These are phyloP conservation scores for Otatea glauca DNA, from an alignment of 176 grass and related monocot species.

Conservation along the genomic window DNA sequence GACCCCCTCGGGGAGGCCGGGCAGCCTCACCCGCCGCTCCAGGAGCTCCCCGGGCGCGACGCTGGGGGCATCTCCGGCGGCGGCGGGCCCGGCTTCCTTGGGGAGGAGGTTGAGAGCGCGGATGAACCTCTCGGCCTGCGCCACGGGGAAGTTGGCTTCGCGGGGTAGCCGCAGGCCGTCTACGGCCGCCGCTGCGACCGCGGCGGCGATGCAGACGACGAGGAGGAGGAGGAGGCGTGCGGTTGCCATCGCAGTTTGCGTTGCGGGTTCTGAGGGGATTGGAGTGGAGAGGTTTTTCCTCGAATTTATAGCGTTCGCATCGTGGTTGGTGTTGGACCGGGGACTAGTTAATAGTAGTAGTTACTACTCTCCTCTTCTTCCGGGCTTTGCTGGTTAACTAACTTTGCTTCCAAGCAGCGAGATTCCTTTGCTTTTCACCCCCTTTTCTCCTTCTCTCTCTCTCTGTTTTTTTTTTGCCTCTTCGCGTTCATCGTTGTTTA, in stretches of 20 bases:
- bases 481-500: neutral
- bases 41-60: slow-evolving; percentile 56
- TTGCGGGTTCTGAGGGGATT: neutral
- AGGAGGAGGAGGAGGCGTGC: neutral
- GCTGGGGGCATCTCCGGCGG: neutral
- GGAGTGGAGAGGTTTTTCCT: slow-evolving; percentile 30
- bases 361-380: too few species aligned
- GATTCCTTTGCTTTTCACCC: too few species aligned
- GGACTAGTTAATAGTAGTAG: too few species aligned
- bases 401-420: too few species aligned
- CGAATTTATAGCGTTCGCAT: slow-evolving; percentile 29
- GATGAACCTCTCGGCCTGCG: slow-evolving; percentile 76
- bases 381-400: too few species aligned
- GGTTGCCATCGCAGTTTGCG: slow-evolving; percentile 11
- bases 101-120: slow-evolving; percentile 84
- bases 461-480: too few species aligned
- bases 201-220: neutral
- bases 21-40: slow-evolving; percentile 61
- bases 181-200: neutral
- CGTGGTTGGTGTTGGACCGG: slow-evolving; percentile 11
- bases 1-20: slow-evolving; percentile 46
- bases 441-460: too few species aligned
- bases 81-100: slow-evolving; percentile 32
- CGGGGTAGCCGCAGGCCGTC: slow-evolving; percentile 43
- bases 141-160: slow-evolving; percentile 54